phyloP scores from a whole-genome alignment of 179 eudicot species.

The Sideroxylon spinosum region DNA sequence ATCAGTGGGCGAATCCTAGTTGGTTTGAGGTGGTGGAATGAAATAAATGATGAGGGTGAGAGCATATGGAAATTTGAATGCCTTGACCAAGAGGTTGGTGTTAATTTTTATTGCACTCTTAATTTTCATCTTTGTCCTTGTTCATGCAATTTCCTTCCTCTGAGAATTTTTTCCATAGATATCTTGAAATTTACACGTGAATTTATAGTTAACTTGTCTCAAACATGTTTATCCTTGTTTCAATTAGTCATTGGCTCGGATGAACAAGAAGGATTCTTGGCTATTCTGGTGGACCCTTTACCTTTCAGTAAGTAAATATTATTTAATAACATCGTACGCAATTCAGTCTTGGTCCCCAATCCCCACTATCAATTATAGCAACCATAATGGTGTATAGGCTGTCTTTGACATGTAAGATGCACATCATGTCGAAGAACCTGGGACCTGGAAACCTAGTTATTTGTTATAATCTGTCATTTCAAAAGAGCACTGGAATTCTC shows the following conservation, averaged over 20 bases:
- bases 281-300: constrained; percentile 99
- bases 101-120: background rate
- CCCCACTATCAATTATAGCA: background rate
- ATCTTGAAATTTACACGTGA: background rate
- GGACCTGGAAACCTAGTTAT: background rate
- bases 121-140: background rate
- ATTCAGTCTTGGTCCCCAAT: background rate
- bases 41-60: constrained; percentile 81
- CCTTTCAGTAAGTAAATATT: constrained; percentile 54
- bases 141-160: background rate
- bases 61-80: constrained; percentile 97
- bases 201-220: background rate
- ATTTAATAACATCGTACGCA: background rate
- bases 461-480: background rate
- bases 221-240: constrained; percentile 14
- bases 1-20: constrained; percentile 96
- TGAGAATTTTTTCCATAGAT: background rate
- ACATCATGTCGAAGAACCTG: background rate
- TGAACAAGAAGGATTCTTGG: constrained; percentile 98
- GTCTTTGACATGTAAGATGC: background rate
- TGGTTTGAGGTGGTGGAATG: constrained; percentile 99
- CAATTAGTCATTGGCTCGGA: constrained; percentile 76
- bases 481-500: no score
- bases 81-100: constrained; percentile 93
- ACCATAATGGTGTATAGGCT: background rate